Evolutionary conservation across 805 yeast species (phyloP).

Genomic region (Metschnikowia lunata): DNA sequence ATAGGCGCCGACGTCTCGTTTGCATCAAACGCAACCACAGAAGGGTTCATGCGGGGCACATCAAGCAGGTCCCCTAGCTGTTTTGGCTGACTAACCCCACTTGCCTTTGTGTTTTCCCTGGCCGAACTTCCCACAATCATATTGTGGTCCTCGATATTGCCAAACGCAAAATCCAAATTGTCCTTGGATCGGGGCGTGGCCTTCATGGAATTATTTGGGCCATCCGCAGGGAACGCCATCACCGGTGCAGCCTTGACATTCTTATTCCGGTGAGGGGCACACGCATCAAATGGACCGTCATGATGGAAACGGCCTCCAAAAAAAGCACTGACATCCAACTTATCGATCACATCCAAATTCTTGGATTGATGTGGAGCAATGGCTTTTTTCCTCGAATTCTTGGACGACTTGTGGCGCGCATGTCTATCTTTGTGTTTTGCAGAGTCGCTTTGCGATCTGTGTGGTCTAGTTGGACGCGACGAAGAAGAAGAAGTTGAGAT

Average conservation of each 20-base stretch:
- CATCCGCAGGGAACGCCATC: constrained; percentile 90
- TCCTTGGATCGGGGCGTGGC: constrained; percentile 53
- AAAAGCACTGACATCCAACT: constrained; percentile 90
- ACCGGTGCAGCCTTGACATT: constrained; percentile 78
- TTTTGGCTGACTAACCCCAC: constrained; percentile 13
- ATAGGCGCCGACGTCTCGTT: constrained; percentile 62
- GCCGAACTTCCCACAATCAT: constrained; percentile 32
- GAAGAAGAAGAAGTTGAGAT: background rate
- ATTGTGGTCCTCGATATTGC: constrained; percentile 51
- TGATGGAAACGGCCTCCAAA: constrained; percentile 95
- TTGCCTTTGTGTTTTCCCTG: constrained; percentile 1
- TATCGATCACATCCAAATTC: constrained; percentile 90
- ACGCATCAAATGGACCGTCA: constrained; percentile 98
- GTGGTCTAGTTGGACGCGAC: constrained; percentile 18
- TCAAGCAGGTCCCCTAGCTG: constrained; percentile 17
- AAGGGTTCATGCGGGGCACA: constrained; percentile 47
- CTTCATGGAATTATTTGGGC: constrained; percentile 82
- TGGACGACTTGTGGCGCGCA: constrained; percentile 14
- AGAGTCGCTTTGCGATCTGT: constrained; percentile 19
- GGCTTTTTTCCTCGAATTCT: constrained; percentile 37
- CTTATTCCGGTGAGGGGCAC: constrained; percentile 93
- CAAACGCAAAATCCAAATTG: constrained; percentile 73
- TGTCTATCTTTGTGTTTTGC: constrained; percentile 16
- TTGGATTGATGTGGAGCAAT: constrained; percentile 51
- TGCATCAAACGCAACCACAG: constrained; percentile 67